Conservation (phyloP, 2,329 filamentous ascomycete species). For the Cadophora sp. region DNA sequence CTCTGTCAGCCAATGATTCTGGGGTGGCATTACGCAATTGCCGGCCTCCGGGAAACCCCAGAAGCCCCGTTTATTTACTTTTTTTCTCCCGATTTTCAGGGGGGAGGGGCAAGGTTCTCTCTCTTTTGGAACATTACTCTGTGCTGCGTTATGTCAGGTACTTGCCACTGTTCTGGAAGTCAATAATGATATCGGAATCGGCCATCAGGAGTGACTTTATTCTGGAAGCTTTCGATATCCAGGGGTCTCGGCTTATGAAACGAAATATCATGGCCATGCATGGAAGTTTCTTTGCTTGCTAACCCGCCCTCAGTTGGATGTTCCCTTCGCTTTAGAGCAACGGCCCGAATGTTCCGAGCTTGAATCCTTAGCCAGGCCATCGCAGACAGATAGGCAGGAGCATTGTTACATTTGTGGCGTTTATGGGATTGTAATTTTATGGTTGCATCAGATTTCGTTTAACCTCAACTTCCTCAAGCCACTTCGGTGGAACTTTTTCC, state of each 20-base stretch:
- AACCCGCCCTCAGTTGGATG: background rate
- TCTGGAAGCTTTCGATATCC: background rate
- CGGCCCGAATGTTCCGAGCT: slow-evolving; percentile 14
- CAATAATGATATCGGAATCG: background rate
- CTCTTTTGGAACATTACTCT: no score
- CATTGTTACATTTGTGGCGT: slow-evolving; percentile 1
- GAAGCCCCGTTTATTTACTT: background rate
- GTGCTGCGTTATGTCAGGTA: no score
- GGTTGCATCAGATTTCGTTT: background rate
- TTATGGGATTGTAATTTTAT: background rate
- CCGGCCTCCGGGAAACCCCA: background rate
- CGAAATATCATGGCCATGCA: background rate
- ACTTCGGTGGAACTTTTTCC: background rate
- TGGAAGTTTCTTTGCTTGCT: background rate
- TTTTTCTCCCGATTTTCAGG: background rate
- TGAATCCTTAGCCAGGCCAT: background rate
- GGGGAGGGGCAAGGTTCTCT: background rate
- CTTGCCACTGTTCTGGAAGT: no score
- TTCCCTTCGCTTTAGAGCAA: background rate
- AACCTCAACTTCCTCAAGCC: background rate
- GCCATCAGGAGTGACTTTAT: background rate
- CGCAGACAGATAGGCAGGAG: slow-evolving; percentile 1
- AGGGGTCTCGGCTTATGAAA: background rate
- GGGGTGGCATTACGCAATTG: background rate
- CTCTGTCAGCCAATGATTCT: background rate